A percentile compares a stretch with the other conserved stretches of the same genome.
Evolutionary conservation across 75 land plant genomes (phyloP).

Genomic region (Pseudotsuga menziesii): DNA sequence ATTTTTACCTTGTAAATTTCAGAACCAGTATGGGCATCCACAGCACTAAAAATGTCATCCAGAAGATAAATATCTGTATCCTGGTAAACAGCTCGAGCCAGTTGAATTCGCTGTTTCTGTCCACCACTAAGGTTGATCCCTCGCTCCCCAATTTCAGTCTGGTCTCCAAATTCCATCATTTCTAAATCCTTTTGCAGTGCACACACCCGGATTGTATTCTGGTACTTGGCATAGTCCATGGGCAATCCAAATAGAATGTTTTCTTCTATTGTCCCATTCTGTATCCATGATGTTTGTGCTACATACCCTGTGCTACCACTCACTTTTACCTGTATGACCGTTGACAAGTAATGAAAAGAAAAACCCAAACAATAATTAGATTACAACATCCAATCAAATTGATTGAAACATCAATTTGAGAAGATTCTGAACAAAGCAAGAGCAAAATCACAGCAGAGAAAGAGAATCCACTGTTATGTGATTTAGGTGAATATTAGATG

Average conservation of each 20-base stretch:
- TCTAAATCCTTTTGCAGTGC: slow-evolving; percentile 72
- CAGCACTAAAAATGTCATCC: slow-evolving; percentile 92
- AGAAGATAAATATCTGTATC: slow-evolving; percentile 80
- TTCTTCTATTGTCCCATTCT: slow-evolving; percentile 83
- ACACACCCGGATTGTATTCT: slow-evolving; percentile 55
- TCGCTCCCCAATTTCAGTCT: slow-evolving; percentile 94
- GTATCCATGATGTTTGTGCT: slow-evolving; percentile 95
- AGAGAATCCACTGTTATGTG: neutral
- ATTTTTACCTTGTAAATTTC: slow-evolving; percentile 67
- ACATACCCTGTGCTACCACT: slow-evolving; percentile 94
- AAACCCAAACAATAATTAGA: neutral
- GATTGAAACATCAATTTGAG: neutral
- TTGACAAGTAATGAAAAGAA: neutral
- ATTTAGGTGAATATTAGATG: neutral
- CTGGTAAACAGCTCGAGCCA: slow-evolving; percentile 89
- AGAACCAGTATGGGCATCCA: slow-evolving; percentile 89
- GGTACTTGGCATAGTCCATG: slow-evolving; percentile 48
- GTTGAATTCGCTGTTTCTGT: slow-evolving; percentile 93
- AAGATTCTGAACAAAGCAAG: neutral
- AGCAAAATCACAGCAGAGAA: neutral
- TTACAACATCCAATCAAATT: neutral
- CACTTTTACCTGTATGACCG: slow-evolving; percentile 60
- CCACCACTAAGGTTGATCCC: slow-evolving; percentile 95
- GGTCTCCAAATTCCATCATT: slow-evolving; percentile 84
- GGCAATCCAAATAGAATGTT: slow-evolving; percentile 81